phyloP scores from a whole-genome alignment of 2,329 filamentous ascomycete genomes.

The Stagonosporopsis rhizophila region DNA sequence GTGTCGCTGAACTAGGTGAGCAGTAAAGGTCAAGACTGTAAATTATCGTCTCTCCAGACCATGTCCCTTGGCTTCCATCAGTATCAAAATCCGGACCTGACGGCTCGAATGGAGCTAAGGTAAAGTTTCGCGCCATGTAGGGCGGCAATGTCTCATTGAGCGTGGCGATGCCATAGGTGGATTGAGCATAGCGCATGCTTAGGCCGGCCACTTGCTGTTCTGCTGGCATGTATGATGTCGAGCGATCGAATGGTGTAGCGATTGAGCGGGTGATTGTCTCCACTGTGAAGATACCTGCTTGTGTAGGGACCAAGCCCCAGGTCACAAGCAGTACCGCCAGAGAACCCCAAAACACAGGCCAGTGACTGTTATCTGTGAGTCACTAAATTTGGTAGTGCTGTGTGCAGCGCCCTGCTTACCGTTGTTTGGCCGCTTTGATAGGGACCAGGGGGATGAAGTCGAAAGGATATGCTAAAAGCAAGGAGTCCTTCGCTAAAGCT shows the following conservation, averaged over 20 bases:
- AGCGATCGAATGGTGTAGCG: conserved; percentile 16
- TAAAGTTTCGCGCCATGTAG: conserved; percentile 55
- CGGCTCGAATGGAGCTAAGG: conserved; percentile 53
- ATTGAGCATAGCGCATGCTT: conserved; percentile 51
- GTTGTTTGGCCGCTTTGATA: conserved; percentile 46
- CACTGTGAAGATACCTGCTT: conserved; percentile 61
- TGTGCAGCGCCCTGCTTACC: conserved; percentile 20
- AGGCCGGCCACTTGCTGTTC: conserved; percentile 41
- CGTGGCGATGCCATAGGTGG: conserved; percentile 56
- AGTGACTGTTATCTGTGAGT: conserved; percentile 53
- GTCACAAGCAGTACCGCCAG: conserved; percentile 60
- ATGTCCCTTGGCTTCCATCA: conserved; percentile 1
- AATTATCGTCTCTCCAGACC: background rate
- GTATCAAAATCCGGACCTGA: conserved; percentile 17
- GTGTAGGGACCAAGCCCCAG: conserved; percentile 63
- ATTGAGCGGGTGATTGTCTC: conserved; percentile 35
- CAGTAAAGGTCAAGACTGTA: background rate
- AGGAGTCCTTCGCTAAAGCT: conserved; percentile 53
- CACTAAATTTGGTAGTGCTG: background rate
- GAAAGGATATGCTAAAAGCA: conserved; percentile 64
- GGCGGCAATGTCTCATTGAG: conserved; percentile 54
- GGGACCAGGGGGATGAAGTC: conserved; percentile 57
- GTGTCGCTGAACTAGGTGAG: conserved; percentile 14
- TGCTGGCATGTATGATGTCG: conserved; percentile 36
- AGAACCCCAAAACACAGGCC: conserved; percentile 60